phyloP scores from a whole-genome alignment of 192 early-diverging fungal genomes.

The Ramicandelaber brevisporus region DNA sequence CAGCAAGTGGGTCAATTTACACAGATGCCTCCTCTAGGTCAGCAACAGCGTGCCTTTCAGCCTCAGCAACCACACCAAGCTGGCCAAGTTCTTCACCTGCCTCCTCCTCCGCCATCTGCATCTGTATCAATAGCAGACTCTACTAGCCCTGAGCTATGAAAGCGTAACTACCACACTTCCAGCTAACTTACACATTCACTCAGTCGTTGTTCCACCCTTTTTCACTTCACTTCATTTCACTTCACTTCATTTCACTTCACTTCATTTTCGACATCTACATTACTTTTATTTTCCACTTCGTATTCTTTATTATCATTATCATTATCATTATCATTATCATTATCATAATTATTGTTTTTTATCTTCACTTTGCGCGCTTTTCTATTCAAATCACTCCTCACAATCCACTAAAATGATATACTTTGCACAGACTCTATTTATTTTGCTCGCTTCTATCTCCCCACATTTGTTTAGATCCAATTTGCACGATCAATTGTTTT shows the following conservation, averaged over 20 bases:
- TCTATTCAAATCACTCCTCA: slow-evolving; percentile 6
- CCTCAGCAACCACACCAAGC: too few relatives aligned
- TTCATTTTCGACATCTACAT: slow-evolving; percentile 6
- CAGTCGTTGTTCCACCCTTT: slow-evolving; percentile 1
- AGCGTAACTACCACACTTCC: slow-evolving; percentile 2
- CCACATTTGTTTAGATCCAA: too few relatives aligned
- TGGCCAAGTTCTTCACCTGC: slow-evolving; percentile 4
- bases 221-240: slow-evolving; percentile 3
- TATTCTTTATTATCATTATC: not conserved
- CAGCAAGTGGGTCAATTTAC: too few relatives aligned
- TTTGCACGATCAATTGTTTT: too few relatives aligned
- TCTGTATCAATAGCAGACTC: slow-evolving; percentile 1
- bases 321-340: slow-evolving; percentile 2
- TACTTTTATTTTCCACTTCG: slow-evolving; percentile 1
- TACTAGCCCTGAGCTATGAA: slow-evolving; percentile 3
- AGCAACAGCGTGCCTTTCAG: too few relatives aligned
- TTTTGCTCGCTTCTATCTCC: too few relatives aligned
- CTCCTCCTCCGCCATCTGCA: slow-evolving; percentile 3
- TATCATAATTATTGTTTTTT: not conserved
- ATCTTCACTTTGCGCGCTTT: not conserved
- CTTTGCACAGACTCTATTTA: slow-evolving; percentile 4
- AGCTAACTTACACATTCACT: not conserved
- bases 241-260: slow-evolving; percentile 2
- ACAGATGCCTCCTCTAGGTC: too few relatives aligned
- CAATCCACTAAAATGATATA: slow-evolving; percentile 10